Conservation (phyloP, 495 filamentous ascomycete species). For the Hyaloscypha bicolor region DNA sequence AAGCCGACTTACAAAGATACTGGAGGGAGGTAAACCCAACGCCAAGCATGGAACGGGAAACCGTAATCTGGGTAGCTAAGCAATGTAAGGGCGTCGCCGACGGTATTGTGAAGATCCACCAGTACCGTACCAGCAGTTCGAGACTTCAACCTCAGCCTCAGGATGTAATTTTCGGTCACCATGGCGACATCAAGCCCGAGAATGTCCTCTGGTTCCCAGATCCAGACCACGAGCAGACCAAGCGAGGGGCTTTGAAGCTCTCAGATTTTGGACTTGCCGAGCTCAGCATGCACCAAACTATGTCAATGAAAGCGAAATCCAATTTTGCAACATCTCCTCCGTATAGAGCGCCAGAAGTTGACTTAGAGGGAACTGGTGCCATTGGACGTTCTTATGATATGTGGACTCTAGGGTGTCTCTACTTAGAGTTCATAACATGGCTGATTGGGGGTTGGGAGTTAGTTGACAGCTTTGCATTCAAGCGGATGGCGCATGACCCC, state of each 20-base stretch:
- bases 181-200: not conserved
- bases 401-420: not conserved
- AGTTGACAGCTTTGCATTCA: not conserved
- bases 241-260: conserved; percentile 9
- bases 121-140: conserved; percentile 7
- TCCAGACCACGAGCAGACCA: not conserved
- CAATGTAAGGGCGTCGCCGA: conserved; percentile 20
- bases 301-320: not conserved
- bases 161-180: not conserved
- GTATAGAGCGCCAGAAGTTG: conserved; percentile 30
- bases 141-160: conserved; percentile 1
- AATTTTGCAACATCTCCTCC: conserved; percentile 18
- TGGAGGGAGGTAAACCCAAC: conserved; percentile 16
- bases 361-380: not conserved
- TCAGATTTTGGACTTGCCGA: conserved; percentile 17
- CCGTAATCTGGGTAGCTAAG: conserved; percentile 20
- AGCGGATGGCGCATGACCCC: not conserved
- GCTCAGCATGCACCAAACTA: not conserved
- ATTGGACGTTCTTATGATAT: not conserved
- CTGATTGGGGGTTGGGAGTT: conserved; percentile 1
- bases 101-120: conserved; percentile 19
- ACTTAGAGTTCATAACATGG: not conserved
- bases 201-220: not conserved
- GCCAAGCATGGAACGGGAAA: conserved; percentile 5
- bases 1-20: conserved; percentile 27